Base-by-base conservation (phyloP, 257 asterid genomes). In the Forsythia viridissima region DNA sequence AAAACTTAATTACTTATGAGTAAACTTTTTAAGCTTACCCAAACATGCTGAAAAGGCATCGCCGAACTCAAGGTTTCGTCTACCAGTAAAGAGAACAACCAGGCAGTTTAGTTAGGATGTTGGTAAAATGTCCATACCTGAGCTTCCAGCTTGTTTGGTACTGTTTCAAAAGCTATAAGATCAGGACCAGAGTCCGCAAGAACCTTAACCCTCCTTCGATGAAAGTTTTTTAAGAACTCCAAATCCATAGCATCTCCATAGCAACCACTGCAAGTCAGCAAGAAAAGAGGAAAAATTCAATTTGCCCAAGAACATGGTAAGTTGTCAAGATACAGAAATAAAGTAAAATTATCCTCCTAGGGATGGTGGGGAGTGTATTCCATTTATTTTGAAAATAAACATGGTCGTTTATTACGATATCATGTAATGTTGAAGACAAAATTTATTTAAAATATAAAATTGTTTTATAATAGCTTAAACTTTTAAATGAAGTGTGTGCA, bases 131-230 rank as follows among this genome's bases (percentile, higher is more conserved):
- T 63, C 21, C 55, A 72, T 85, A 92, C 98, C 97, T 88, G 92
- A 77, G 97, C 96, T 89, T 94, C 98, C 41, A 94, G 83, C 82
- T 84, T 90, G 88, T 94, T 92, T 66, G 98, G 97, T 68, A 92
- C 92, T 21, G 98, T 94, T 86, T 94, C 98, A 77, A 94, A 92
- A 61, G 97, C 98, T 74, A 94, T 86, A 57, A 92, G 82, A 90
- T 92, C 97, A 77, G 97, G 93, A 76, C 93, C 92, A 75, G 97
- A 82, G 46, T 91, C 94, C 67, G 91, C 96, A 76, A 94, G 97
- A 87, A 94, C 82, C 87, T 92, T 88, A 70, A 94, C 90, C 83
- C 98, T 92, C 82, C 89, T 86, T 66, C 97, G 89, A 76, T 94
- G 98, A 83, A 94, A 94, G 78, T 87, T 87, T 87, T 91, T 94